These are phyloP conservation scores for Rubia tinctorum DNA, from an alignment of 305 asterid species.

Conservation along the genomic window DNA sequence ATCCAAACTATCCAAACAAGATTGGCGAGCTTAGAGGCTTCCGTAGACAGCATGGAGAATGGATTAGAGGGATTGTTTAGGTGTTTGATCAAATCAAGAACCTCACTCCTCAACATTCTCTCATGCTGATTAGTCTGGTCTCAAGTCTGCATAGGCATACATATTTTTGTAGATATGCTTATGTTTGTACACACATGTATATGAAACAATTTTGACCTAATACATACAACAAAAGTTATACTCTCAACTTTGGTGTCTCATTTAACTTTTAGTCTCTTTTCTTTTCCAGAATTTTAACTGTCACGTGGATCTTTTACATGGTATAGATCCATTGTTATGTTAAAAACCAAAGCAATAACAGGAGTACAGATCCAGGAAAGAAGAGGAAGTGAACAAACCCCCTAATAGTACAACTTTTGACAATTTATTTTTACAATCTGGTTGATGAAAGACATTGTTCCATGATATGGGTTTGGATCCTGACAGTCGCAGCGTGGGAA, in stretches of 20 bases:
- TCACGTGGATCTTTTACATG: no score
- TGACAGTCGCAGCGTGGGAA: no score
- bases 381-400: no score
- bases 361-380: no score
- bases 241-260: not conserved
- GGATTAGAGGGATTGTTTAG: constrained; percentile 33
- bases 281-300: not conserved
- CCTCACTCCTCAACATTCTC: constrained; percentile 28
- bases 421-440: no score
- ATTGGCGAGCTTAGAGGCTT: constrained; percentile 22
- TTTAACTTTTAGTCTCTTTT: not conserved
- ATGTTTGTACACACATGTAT: not conserved
- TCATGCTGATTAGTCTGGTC: constrained; percentile 13
- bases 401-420: no score
- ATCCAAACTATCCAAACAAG: constrained; percentile 14
- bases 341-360: no score
- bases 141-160: constrained; percentile 6
- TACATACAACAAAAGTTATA: not conserved
- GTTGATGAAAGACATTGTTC: no score
- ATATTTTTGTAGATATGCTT: constrained; percentile 8
- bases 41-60: constrained; percentile 25
- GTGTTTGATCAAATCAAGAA: constrained; percentile 35
- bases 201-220: not conserved
- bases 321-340: no score
- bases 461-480: no score